Evolutionary conservation across 73 alveolate species (phyloP).

Genomic region (Paramecium pentaurelia): DNA sequence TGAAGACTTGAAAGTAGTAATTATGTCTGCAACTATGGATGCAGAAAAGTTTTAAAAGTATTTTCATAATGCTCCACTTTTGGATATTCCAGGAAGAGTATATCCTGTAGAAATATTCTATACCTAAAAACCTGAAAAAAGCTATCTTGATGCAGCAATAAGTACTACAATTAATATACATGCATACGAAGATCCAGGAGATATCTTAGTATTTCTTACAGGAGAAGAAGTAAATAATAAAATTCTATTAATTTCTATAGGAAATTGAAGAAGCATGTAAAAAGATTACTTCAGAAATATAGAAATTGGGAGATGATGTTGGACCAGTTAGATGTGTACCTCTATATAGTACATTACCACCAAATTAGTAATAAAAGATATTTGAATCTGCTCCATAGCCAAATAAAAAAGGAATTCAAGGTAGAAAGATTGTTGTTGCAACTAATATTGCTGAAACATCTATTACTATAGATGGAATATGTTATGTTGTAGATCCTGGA

Average conservation of each 20-base stretch:
- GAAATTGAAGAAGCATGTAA: slow-evolving; percentile 98
- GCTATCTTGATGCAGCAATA: slow-evolving; percentile 96
- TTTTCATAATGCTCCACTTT: slow-evolving; percentile 96
- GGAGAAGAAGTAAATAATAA: slow-evolving; percentile 89
- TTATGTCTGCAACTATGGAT: slow-evolving; percentile 99
- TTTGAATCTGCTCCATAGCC: slow-evolving; percentile 98
- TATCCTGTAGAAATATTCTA: slow-evolving; percentile 98
- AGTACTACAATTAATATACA: slow-evolving; percentile 94
- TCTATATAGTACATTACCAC: slow-evolving; percentile 97
- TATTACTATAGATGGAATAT: slow-evolving; percentile 99
- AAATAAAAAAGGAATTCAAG: slow-evolving; percentile 78
- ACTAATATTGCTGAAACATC: slow-evolving; percentile 99
- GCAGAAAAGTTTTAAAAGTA: slow-evolving; percentile 97
- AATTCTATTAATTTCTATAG: not conserved
- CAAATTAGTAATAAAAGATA: slow-evolving; percentile 92
- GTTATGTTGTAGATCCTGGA: slow-evolving; percentile 99
- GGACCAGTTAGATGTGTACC: slow-evolving; percentile 89
- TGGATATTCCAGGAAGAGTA: slow-evolving; percentile 98
- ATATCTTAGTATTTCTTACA: slow-evolving; percentile 95
- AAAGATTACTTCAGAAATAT: slow-evolving; percentile 81
- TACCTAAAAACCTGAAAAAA: slow-evolving; percentile 95
- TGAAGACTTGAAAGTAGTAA: slow-evolving; percentile 89
- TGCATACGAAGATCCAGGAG: slow-evolving; percentile 98
- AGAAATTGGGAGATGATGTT: slow-evolving; percentile 77
- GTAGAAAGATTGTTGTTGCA: slow-evolving; percentile 96